These are phyloP conservation scores for Tricholoma saponaceum DNA, from an alignment of 768 basidiomycete species.

Conservation along the genomic window DNA sequence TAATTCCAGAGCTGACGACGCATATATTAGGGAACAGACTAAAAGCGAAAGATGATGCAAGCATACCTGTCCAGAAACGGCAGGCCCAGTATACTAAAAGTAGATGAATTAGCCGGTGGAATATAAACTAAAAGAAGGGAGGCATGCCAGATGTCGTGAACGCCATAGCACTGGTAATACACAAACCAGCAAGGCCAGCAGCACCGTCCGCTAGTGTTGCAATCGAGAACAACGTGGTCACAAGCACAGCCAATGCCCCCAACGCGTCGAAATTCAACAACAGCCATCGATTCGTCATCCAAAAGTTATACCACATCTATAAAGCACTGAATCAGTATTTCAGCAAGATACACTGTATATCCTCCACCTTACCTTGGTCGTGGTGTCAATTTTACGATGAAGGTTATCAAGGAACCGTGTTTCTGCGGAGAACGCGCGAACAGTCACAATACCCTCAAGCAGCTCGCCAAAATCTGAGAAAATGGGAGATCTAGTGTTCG, in stretches of 20 bases:
- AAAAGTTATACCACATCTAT: constrained; percentile 82
- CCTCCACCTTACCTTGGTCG: constrained; percentile 54
- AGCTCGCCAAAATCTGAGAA: constrained; percentile 82
- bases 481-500: constrained; percentile 80
- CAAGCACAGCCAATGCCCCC: constrained; percentile 67
- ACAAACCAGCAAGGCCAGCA: constrained; percentile 64
- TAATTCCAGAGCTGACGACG: constrained; percentile 55
- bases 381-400: constrained; percentile 69
- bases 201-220: constrained; percentile 49
- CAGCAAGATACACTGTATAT: background rate
- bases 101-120: background rate
- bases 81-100: constrained; percentile 46
- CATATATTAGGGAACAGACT: background rate
- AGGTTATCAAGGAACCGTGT: constrained; percentile 70
- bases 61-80: constrained; percentile 41
- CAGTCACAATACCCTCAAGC: constrained; percentile 87
- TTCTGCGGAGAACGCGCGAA: constrained; percentile 87
- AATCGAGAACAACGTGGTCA: constrained; percentile 75
- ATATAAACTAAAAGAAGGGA: background rate
- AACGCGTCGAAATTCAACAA: constrained; percentile 79
- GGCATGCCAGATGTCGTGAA: constrained; percentile 39
- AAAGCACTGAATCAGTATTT: background rate
- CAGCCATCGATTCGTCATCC: constrained; percentile 90
- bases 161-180: constrained; percentile 68
- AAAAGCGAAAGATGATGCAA: background rate